Evolutionary conservation across 2,329 filamentous ascomycete genomes (phyloP).

Genomic region (Fusarium hainanense): DNA sequence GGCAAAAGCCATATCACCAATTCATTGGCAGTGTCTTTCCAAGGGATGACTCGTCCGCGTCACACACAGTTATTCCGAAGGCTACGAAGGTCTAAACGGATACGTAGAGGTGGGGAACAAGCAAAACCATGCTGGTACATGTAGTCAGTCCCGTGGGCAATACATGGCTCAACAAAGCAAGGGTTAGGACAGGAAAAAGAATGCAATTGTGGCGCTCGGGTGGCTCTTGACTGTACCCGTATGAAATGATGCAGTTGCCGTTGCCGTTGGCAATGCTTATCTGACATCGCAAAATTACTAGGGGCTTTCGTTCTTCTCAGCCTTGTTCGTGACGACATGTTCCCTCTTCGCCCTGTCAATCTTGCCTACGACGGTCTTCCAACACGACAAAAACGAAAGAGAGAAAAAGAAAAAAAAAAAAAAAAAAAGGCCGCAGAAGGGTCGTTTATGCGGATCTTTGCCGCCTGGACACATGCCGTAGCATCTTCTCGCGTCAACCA

Average conservation of each 20-base stretch:
- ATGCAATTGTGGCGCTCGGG: constrained; percentile 10
- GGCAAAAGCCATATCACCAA: constrained; percentile 7
- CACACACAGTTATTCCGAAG: background rate
- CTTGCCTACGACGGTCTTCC: background rate
- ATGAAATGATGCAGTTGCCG: constrained; percentile 2
- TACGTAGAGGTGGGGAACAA: background rate
- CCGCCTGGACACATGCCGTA: constrained; percentile 15
- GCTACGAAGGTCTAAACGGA: background rate
- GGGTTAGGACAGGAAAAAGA: background rate
- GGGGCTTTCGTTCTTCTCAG: background rate
- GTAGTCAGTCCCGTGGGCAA: background rate
- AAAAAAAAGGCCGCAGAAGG: background rate
- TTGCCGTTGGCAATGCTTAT: constrained; percentile 12
- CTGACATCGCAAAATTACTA: background rate
- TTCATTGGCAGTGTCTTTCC: background rate
- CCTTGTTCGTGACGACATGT: constrained; percentile 7
- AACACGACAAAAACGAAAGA: background rate
- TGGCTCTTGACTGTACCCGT: constrained; percentile 17
- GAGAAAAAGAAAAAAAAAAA: background rate
- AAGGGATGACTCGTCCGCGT: background rate
- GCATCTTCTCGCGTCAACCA: constrained; percentile 22
- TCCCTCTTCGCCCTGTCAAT: constrained; percentile 24
- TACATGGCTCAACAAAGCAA: background rate
- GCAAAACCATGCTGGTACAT: background rate
- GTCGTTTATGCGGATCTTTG: constrained; percentile 21